phyloP scores from a whole-genome alignment of 2,329 filamentous ascomycete genomes.

The Emmonsiellopsis sp. region DNA sequence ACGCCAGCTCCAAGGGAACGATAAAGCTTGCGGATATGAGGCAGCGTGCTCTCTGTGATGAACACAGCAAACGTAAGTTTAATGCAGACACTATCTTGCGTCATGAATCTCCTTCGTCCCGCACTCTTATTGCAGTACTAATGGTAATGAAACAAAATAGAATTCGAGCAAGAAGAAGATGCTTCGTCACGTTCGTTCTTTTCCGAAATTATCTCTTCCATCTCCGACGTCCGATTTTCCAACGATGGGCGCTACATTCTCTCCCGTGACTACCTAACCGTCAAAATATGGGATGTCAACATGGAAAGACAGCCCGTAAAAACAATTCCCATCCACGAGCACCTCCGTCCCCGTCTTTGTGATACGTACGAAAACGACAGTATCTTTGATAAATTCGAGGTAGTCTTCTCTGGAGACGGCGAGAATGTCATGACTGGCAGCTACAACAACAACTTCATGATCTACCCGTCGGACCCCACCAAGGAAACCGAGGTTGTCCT shows the following conservation, averaged over 20 bases:
- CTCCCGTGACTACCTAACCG: slow-evolving; percentile 93
- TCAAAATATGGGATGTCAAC: slow-evolving; percentile 99
- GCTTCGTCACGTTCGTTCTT: slow-evolving; percentile 96
- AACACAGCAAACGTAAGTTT: slow-evolving; percentile 81
- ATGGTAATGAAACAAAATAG: slow-evolving; percentile 39
- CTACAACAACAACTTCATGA: slow-evolving; percentile 99
- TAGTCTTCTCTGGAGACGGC: slow-evolving; percentile 94
- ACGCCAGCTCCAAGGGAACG: slow-evolving; percentile 96
- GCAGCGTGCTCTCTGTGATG: slow-evolving; percentile 89
- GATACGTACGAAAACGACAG: slow-evolving; percentile 99
- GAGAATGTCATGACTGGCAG: slow-evolving; percentile 99
- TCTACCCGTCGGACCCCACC: slow-evolving; percentile 91
- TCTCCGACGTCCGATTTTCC: slow-evolving; percentile 96
- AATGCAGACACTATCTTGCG: not conserved
- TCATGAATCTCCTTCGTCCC: not conserved
- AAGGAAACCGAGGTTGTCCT: slow-evolving; percentile 96
- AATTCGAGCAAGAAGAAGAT: slow-evolving; percentile 98
- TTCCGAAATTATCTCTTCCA: slow-evolving; percentile 98
- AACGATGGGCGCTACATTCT: slow-evolving; percentile 94
- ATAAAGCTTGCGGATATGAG: slow-evolving; percentile 99
- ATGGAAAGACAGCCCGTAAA: slow-evolving; percentile 98
- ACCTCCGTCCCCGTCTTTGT: slow-evolving; percentile 84
- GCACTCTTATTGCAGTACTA: not conserved
- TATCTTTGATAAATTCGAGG: slow-evolving; percentile 99
- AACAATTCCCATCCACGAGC: slow-evolving; percentile 97